phyloP scores from a whole-genome alignment of 148 eudicot genomes.

The Vaccinium vitisidaea region DNA sequence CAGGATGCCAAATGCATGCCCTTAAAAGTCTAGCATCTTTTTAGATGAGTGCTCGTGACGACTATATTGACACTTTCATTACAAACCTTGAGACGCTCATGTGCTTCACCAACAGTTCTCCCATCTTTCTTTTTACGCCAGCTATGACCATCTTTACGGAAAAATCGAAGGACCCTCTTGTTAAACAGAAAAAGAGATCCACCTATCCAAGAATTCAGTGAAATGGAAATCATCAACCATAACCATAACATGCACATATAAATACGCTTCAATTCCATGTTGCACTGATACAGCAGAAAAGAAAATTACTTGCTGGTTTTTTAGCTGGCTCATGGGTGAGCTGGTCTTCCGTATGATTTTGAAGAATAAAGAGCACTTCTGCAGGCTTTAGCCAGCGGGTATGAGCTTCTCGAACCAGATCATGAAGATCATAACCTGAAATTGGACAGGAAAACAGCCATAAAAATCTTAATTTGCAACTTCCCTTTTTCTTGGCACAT shows the following conservation, averaged over 20 bases:
- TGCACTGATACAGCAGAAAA: neutral
- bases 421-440: conserved; percentile 62
- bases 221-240: conserved; percentile 12
- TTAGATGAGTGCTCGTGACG: neutral
- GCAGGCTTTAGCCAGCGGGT: conserved; percentile 80
- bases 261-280: neutral
- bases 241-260: neutral
- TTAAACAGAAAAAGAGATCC: conserved; percentile 89
- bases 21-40: neutral
- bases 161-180: conserved; percentile 82
- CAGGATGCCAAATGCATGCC: neutral
- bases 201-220: conserved; percentile 41
- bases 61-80: neutral
- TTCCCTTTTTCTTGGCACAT: neutral
- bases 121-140: conserved; percentile 94
- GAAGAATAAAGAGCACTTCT: conserved; percentile 75
- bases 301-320: conserved; percentile 63
- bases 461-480: neutral
- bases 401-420: conserved; percentile 71
- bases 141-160: conserved; percentile 87
- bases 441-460: neutral
- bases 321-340: conserved; percentile 59
- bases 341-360: conserved; percentile 60
- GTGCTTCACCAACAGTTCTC: conserved; percentile 86
- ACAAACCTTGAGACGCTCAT: conserved; percentile 89